Percentiles rank a stretch among this genome's conserved stretches.
phyloP scores from a whole-genome alignment of 495 filamentous ascomycete genomes.

The Haplographium delicatum region DNA sequence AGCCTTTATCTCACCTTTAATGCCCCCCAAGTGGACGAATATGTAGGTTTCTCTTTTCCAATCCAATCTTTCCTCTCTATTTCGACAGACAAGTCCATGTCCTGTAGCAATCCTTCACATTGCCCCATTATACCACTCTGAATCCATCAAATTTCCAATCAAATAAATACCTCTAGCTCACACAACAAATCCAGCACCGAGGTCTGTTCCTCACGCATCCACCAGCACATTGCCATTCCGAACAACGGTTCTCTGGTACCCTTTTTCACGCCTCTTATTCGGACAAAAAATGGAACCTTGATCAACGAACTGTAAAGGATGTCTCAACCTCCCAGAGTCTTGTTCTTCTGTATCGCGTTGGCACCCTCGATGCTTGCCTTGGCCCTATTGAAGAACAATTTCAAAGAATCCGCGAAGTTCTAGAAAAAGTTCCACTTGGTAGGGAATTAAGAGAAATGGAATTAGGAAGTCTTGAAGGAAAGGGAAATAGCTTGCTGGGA shows the following conservation, averaged over 20 bases:
- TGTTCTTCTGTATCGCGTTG: constrained; percentile 11
- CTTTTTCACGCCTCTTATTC: constrained; percentile 20
- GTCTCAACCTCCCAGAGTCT: constrained; percentile 12
- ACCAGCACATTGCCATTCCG: neutral
- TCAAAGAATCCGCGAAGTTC: constrained; percentile 5
- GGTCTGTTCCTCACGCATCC: constrained; percentile 21
- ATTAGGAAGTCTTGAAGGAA: neutral
- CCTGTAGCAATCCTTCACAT: constrained; percentile 1
- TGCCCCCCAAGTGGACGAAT: constrained; percentile 22
- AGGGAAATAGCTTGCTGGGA: constrained; percentile 13
- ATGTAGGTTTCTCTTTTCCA: constrained; percentile 9
- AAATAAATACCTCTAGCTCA: too few relatives aligned
- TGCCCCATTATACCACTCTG: neutral
- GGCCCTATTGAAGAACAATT: neutral
- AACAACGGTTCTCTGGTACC: constrained; percentile 8
- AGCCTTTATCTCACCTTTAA: constrained; percentile 24
- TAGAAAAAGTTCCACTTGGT: constrained; percentile 10
- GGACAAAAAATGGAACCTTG: constrained; percentile 9
- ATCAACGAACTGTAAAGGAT: constrained; percentile 13
- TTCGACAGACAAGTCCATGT: neutral
- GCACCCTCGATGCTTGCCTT: neutral
- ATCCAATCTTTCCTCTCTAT: neutral
- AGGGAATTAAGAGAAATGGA: constrained; percentile 1
- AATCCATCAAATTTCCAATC: neutral
- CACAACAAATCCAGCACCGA: constrained; percentile 12